Percentiles rank a stretch among this genome's conserved stretches.
These are phyloP conservation scores for Chaetothyriales sp. DNA, from an alignment of 2,329 filamentous ascomycete species.

Conservation along the genomic window DNA sequence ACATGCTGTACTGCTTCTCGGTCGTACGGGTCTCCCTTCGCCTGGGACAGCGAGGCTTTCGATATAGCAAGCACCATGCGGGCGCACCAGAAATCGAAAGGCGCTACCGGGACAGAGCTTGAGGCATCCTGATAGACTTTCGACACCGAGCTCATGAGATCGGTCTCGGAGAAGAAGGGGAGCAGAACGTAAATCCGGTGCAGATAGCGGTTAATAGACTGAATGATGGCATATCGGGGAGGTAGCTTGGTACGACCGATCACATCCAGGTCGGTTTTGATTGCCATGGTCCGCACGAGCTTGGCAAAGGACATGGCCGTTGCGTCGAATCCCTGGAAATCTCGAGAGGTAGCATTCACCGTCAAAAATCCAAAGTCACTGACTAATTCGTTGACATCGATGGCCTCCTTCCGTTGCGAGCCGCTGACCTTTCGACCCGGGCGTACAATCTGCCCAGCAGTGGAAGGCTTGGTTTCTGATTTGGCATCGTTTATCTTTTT, in stretches of 20 bases:
- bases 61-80: slow-evolving; percentile 83
- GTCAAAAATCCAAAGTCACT: slow-evolving; percentile 91
- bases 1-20: slow-evolving; percentile 47
- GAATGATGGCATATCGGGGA: slow-evolving; percentile 51
- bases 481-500: slow-evolving; percentile 47
- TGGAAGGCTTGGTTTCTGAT: neutral
- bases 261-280: slow-evolving; percentile 57
- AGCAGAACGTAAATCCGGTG: slow-evolving; percentile 66
- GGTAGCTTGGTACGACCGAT: slow-evolving; percentile 51
- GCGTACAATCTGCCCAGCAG: neutral
- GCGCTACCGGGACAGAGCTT: slow-evolving; percentile 26
- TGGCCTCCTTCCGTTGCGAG: slow-evolving; percentile 52
- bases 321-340: slow-evolving; percentile 77
- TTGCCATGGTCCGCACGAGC: slow-evolving; percentile 69
- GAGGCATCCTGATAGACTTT: slow-evolving; percentile 56
- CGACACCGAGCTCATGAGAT: slow-evolving; percentile 64
- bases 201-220: slow-evolving; percentile 70
- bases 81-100: slow-evolving; percentile 69
- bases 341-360: slow-evolving; percentile 84
- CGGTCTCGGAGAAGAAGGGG: slow-evolving; percentile 70
- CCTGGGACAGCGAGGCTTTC: slow-evolving; percentile 57
- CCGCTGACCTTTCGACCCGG: slow-evolving; percentile 18
- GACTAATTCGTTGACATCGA: slow-evolving; percentile 79
- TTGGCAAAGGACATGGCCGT: slow-evolving; percentile 79
- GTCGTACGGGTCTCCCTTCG: slow-evolving; percentile 50